Evolutionary conservation across 345 rosid species (phyloP).

Genomic region (Citrus hindsii): DNA sequence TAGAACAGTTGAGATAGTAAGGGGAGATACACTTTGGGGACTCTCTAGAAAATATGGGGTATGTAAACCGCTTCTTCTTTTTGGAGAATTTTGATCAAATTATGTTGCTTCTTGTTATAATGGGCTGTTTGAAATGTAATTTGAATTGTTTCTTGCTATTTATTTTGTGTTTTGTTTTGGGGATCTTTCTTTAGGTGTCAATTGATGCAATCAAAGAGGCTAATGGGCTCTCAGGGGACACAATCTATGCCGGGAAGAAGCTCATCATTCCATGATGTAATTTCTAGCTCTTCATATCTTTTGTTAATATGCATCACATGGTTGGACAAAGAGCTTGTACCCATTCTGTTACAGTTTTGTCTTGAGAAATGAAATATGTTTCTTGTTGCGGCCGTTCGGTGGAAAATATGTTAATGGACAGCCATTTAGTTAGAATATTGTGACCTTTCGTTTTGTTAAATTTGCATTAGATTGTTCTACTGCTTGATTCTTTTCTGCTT

Average conservation of each 20-base stretch:
- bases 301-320: not conserved
- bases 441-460: not conserved
- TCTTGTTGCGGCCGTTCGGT: not conserved
- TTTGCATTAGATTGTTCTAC: not conserved
- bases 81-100: not conserved
- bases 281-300: not conserved
- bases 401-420: not conserved
- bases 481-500: not conserved
- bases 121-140: not conserved
- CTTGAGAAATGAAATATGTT: not conserved
- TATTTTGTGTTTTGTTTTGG: not conserved
- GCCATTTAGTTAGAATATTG: not conserved
- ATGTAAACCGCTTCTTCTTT: not conserved
- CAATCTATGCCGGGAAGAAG: constrained; percentile 36
- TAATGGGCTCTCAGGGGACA: constrained; percentile 31
- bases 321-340: not conserved
- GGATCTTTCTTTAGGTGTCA: constrained; percentile 18
- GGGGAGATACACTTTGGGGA: constrained; percentile 36
- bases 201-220: constrained; percentile 38
- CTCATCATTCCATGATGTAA: constrained; percentile 29
- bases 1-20: constrained; percentile 19
- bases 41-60: constrained; percentile 33
- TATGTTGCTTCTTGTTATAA: not conserved
- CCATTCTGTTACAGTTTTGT: not conserved
- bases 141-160: not conserved